These are phyloP conservation scores for Phialocephala sp. DNA, from an alignment of 2,329 filamentous ascomycete species.

Conservation along the genomic window DNA sequence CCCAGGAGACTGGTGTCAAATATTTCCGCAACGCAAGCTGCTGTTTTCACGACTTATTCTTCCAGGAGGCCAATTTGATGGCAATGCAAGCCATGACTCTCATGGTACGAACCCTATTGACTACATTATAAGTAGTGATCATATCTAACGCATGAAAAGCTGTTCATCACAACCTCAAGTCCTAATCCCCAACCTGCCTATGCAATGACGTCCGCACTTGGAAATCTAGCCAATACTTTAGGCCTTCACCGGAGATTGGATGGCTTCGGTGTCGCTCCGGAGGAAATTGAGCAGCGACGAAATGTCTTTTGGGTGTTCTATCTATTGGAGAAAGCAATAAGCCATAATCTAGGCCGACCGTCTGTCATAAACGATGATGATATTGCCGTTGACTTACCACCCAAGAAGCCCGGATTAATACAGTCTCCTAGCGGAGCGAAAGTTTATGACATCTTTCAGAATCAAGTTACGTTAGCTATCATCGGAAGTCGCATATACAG, in stretches of 20 bases:
- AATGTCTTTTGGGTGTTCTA: conserved; percentile 39
- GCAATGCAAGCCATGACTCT: conserved; percentile 36
- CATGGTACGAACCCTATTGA: conserved; percentile 25
- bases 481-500: conserved; percentile 35
- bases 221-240: conserved; percentile 31
- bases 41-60: conserved; percentile 34
- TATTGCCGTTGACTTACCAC: conserved; percentile 36
- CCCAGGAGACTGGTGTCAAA: conserved; percentile 24
- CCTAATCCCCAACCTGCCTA: conserved; percentile 34
- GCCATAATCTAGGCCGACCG: conserved; percentile 31
- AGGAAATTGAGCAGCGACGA: conserved; percentile 32
- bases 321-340: conserved; percentile 32
- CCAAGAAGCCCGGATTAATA: conserved; percentile 22
- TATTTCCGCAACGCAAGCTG: conserved; percentile 35
- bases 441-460: conserved; percentile 29
- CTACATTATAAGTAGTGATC: not conserved
- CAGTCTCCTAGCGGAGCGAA: conserved; percentile 19
- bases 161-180: conserved; percentile 7
- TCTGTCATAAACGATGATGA: conserved; percentile 39
- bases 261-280: conserved; percentile 25
- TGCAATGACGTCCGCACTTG: conserved; percentile 27
- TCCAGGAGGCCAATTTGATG: conserved; percentile 31
- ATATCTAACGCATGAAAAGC: not conserved
- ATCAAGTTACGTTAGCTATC: conserved; percentile 29
- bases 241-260: conserved; percentile 35